Base-by-base conservation (phyloP, 2,329 filamentous ascomycete species). In the Penicillium sp. region DNA sequence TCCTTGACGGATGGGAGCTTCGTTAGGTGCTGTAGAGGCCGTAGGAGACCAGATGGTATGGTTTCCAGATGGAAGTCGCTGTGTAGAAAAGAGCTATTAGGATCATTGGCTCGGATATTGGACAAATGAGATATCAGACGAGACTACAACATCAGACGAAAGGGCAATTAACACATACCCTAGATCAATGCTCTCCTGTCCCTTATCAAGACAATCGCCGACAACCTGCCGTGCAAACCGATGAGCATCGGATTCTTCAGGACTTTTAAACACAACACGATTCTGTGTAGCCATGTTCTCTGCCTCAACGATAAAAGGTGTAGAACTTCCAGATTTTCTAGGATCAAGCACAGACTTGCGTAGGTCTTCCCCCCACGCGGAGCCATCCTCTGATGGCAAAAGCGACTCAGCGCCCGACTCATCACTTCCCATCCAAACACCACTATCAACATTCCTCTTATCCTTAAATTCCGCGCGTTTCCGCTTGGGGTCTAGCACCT, bases 351-450 rank as follows among this genome's bases (percentile, higher is more conserved):
- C 65, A 46, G 65, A 66, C 61, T 72, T 63, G 48, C 73, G 56
- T 46, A 76, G 66, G 45, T 78, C 75, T 54, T 78, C 77, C 23
- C 74, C 69, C 65, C 73, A 76, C 13, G 54, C 56, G 17, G 70
- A 66, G 17, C 69, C 64, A 70, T 76, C 75, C 50, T 73, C 72
- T 4, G 71, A 74, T 1, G 67, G 60, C 45, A 75, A 66, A 45
- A 73, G 66, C 40, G 70, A 68, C 7, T 71, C 70, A 2, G 67
- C 69, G 3, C 65, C 68, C 9, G 75, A 75, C 57, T 77, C 75
- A 64, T 80, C 78, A 62, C 77, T 80, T 2, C 73, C 76, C 77
- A 80, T 78, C 73, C 77, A 80, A 12, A 80, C 76, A 57, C 78
- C 78, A 65, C 76, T 78, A 57, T 80, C 78, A 29, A 78, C 67